A percentile compares a stretch with the other conserved stretches of the same genome.
Evolutionary conservation across 2,329 filamentous ascomycete genomes (phyloP).

Genomic region (Metarhizium anisopliae): DNA sequence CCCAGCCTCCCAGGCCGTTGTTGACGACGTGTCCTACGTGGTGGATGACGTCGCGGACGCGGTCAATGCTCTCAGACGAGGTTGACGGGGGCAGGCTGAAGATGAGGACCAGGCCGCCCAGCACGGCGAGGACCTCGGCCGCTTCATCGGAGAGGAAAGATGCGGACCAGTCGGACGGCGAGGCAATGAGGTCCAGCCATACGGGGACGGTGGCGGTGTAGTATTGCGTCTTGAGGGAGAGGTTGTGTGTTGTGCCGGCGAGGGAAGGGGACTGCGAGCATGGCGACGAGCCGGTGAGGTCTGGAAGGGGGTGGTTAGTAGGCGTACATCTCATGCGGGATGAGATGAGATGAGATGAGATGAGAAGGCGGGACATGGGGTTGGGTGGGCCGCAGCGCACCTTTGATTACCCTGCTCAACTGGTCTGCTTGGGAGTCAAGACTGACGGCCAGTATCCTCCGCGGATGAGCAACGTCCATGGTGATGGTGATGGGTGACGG

Average conservation of each 20-base stretch:
- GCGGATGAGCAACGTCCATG: constrained; percentile 38
- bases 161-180: constrained; percentile 43
- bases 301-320: constrained; percentile 20
- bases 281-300: constrained; percentile 41
- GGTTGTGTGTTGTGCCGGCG: constrained; percentile 50
- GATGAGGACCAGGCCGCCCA: constrained; percentile 48
- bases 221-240: constrained; percentile 49
- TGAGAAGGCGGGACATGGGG: too few species aligned
- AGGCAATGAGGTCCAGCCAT: constrained; percentile 55
- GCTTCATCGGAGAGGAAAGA: constrained; percentile 54
- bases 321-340: too few species aligned
- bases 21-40: constrained; percentile 46
- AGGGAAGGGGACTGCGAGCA: constrained; percentile 31
- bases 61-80: not conserved
- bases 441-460: constrained; percentile 51
- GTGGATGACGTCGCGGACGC: constrained; percentile 32
- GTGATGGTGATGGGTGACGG: not conserved
- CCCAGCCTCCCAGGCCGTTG: constrained; percentile 49
- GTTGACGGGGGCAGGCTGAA: constrained; percentile 19
- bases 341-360: too few species aligned
- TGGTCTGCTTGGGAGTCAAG: constrained; percentile 35
- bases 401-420: constrained; percentile 43
- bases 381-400: constrained; percentile 21
- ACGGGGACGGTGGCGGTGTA: constrained; percentile 53
- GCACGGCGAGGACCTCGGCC: constrained; percentile 48